These are phyloP conservation scores for Aspergillus saccharolyticus DNA, from an alignment of 495 filamentous ascomycete genomes.

Conservation along the genomic window DNA sequence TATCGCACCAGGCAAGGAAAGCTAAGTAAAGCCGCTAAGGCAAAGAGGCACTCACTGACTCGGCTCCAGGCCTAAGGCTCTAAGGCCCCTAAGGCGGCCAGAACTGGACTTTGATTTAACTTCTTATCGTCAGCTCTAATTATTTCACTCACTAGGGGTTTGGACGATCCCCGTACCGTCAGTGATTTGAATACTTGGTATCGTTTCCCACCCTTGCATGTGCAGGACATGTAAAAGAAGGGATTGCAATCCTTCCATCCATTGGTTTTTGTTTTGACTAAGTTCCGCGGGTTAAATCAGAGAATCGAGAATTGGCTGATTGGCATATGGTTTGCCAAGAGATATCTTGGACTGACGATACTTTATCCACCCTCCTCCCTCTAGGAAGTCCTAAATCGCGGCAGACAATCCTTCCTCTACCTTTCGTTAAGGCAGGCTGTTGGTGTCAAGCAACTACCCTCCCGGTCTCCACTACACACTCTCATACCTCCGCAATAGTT, in stretches of 20 bases:
- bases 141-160: background rate
- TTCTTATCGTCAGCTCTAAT: background rate
- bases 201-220: background rate
- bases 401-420: background rate
- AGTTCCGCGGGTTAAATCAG: background rate
- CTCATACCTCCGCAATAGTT: background rate
- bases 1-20: background rate
- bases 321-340: background rate
- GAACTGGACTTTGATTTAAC: background rate
- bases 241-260: constrained; percentile 4
- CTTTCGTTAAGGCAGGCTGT: background rate
- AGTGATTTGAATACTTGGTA: background rate
- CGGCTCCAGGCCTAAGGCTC: background rate
- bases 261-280: background rate
- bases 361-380: background rate
- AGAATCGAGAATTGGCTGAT: constrained; percentile 1
- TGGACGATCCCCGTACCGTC: background rate
- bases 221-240: background rate
- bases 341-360: background rate
- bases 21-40: background rate
- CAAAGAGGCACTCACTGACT: background rate
- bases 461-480: background rate
- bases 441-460: background rate
- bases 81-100: background rate
- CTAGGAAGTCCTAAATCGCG: background rate